Evolutionary conservation across 2,329 filamentous ascomycete species (phyloP).

Genomic region (Cladosporium austrohemisphaericum): DNA sequence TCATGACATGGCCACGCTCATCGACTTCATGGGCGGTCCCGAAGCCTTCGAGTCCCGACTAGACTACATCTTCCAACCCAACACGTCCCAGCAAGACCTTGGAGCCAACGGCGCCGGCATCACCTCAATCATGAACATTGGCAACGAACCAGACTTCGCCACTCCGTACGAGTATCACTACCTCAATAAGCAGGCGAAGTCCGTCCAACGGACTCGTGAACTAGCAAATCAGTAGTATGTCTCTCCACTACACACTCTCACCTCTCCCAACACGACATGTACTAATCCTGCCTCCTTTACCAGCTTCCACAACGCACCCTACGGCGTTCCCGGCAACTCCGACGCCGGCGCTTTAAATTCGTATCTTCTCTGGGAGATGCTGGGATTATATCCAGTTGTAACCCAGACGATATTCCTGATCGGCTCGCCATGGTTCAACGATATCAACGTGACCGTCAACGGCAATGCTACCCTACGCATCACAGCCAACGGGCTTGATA

Average conservation of each 20-base stretch:
- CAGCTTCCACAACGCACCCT: slow-evolving; percentile 26
- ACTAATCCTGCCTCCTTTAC: slow-evolving; percentile 18
- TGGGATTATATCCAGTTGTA: slow-evolving; percentile 33
- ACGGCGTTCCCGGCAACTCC: slow-evolving; percentile 32
- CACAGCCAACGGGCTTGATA: slow-evolving; percentile 41
- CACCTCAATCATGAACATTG: slow-evolving; percentile 35
- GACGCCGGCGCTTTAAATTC: slow-evolving; percentile 33
- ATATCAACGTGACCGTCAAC: slow-evolving; percentile 31
- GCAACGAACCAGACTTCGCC: slow-evolving; percentile 34
- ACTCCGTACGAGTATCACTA: slow-evolving; percentile 34
- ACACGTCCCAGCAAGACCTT: slow-evolving; percentile 33
- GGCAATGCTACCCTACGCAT: slow-evolving; percentile 43
- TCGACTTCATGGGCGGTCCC: slow-evolving; percentile 41
- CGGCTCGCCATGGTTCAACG: slow-evolving; percentile 25
- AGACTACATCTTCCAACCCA: slow-evolving; percentile 41
- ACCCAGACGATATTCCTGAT: slow-evolving; percentile 51
- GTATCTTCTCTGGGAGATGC: slow-evolving; percentile 34
- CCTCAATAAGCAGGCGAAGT: slow-evolving; percentile 30
- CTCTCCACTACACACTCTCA: too few relatives aligned
- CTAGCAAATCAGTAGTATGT: slow-evolving; percentile 28
- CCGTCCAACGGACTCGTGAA: slow-evolving; percentile 23
- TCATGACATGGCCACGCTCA: slow-evolving; percentile 41
- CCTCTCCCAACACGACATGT: slow-evolving; percentile 17
- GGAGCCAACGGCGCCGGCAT: slow-evolving; percentile 36
- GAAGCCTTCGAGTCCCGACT: slow-evolving; percentile 38